Evolutionary conservation across 257 asterid species (phyloP).

Genomic region (Craterostigma plantagineum): DNA sequence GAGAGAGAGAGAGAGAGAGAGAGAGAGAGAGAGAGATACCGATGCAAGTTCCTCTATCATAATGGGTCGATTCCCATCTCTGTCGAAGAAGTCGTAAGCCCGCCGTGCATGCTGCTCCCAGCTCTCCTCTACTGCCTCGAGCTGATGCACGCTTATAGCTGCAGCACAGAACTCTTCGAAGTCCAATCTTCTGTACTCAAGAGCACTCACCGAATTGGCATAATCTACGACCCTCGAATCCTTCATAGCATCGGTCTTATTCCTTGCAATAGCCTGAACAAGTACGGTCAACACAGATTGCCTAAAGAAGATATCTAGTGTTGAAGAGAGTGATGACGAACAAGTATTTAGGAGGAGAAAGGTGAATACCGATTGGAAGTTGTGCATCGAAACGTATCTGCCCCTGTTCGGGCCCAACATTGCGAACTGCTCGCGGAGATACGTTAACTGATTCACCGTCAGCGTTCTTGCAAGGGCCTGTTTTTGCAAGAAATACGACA

Average conservation of each 20-base stretch:
- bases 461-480: slow-evolving; percentile 91
- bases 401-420: slow-evolving; percentile 69
- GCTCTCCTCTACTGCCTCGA: slow-evolving; percentile 42
- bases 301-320: background rate
- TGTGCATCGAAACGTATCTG: slow-evolving; percentile 51
- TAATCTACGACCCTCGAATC: slow-evolving; percentile 84
- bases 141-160: slow-evolving; percentile 47
- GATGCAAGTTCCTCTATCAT: slow-evolving; percentile 67
- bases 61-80: slow-evolving; percentile 54
- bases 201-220: slow-evolving; percentile 52
- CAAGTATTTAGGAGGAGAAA: slow-evolving; percentile 8
- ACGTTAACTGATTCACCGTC: slow-evolving; percentile 59
- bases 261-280: slow-evolving; percentile 55
- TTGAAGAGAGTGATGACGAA: slow-evolving; percentile 3
- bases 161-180: slow-evolving; percentile 61
- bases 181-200: slow-evolving; percentile 45
- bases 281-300: slow-evolving; percentile 4
- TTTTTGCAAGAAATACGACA: background rate
- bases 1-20: background rate
- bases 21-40: slow-evolving; percentile 14
- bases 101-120: slow-evolving; percentile 63
- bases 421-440: slow-evolving; percentile 80
- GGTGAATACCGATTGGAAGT: slow-evolving; percentile 33
- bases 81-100: slow-evolving; percentile 47
- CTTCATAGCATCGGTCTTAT: slow-evolving; percentile 77